Conservation (phyloP, 768 basidiomycete species). For the Podaxis rugospora region DNA sequence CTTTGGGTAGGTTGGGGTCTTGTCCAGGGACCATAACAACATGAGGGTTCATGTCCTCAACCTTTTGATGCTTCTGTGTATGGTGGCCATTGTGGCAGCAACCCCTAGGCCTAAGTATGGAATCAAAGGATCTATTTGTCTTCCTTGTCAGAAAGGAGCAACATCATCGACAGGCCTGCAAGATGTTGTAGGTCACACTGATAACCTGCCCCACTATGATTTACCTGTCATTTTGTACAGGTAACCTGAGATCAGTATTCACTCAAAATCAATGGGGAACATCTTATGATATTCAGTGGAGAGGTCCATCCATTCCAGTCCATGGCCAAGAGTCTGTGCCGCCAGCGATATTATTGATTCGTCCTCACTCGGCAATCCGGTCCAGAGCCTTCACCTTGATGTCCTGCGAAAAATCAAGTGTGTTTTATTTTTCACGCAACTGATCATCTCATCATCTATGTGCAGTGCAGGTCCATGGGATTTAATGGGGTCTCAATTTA, state of each 20-base stretch:
- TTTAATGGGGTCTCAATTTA: slow-evolving; percentile 43
- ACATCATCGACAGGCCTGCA: not conserved
- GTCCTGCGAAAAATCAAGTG: slow-evolving; percentile 42
- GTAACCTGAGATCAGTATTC: slow-evolving; percentile 45
- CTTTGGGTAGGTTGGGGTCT: not conserved
- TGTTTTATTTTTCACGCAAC: not conserved
- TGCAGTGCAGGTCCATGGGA: slow-evolving; percentile 29
- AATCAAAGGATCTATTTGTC: not conserved
- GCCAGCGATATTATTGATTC: not conserved
- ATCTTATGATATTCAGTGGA: slow-evolving; percentile 37
- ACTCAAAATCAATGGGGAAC: slow-evolving; percentile 34
- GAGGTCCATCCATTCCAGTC: slow-evolving; percentile 41
- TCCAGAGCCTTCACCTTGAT: slow-evolving; percentile 38
- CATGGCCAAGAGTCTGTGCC: slow-evolving; percentile 15
- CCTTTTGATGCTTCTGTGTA: slow-evolving; percentile 19
- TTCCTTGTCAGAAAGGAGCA: not conserved
- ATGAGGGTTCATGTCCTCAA: slow-evolving; percentile 21
- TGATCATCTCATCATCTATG: not conserved
- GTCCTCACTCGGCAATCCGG: slow-evolving; percentile 19
- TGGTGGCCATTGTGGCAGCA: slow-evolving; percentile 18
- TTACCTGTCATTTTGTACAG: slow-evolving; percentile 15
- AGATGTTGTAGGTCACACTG: not conserved
- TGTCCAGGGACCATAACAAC: not conserved
- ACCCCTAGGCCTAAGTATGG: not conserved
- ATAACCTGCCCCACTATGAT: not conserved